Evolutionary conservation across 768 basidiomycete genomes (phyloP), one percentile per base, ranked within the genome.

Genomic region (Zangia roseola): DNA sequence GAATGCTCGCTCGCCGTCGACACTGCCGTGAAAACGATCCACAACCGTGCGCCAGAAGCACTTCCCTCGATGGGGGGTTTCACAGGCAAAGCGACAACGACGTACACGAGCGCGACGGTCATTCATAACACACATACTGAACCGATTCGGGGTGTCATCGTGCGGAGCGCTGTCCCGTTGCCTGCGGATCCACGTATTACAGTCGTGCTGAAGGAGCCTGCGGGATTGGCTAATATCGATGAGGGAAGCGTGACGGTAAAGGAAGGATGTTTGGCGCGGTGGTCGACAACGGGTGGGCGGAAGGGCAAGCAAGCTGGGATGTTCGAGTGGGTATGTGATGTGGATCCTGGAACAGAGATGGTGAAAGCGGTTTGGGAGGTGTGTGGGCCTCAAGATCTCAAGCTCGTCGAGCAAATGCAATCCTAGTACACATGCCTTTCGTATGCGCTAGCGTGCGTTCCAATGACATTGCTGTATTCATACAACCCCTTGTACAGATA

Each of bases 281-380:
- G 62, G 61, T 57, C 60, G 33, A 54, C 60, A 26, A 35, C 34
- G 4, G 56, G 58, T 2, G 43, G 48, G 6, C 50, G 50, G 33
- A 45, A 63, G 14, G 55, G 64, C 6, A 56, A 59, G 17, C 44
- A 59, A 20, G 53, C 34, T 8, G 62, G 64, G 5, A 23, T 57
- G 20, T 57, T 66, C 14, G 69, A 70, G 40, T 69, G 69, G 68
- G 56, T 65, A 13, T 64, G 53, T 20, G 52, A 55, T 28, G 35
- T 66, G 33, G 52, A 48, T 6, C 56, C 57, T 10, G 63, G 61
- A 14, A 59, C 56, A 48, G 49, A 54, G 44, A 47, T 62, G 21
- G 45, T 71, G 48, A 63, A 61, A 30, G 60, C 59, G 1, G 53
- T 60, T 5, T 71, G 61, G 58, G 61, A 65, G n/a, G 59, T 69